Evolutionary conservation across 1,284 basidiomycete species (phyloP).

Genomic region (Naganishia liquefaciens): DNA sequence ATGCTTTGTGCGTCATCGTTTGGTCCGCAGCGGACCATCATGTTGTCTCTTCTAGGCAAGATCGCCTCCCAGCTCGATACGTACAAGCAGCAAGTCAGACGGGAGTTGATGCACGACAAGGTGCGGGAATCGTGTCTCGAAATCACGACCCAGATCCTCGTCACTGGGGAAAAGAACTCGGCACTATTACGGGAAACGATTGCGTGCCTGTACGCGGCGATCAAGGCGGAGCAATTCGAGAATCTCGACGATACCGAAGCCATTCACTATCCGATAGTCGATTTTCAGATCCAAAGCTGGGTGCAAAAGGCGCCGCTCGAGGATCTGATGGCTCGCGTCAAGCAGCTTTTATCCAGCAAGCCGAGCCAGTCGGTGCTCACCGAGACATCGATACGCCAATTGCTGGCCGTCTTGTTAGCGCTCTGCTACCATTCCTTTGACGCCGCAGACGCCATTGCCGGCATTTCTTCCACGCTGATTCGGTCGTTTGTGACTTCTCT

Average conservation of each 20-base stretch:
- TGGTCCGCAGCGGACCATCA: constrained; percentile 76
- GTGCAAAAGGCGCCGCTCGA: constrained; percentile 16
- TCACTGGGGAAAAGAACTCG: constrained; percentile 33
- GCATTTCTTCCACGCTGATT: constrained; percentile 7
- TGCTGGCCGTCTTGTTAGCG: constrained; percentile 17
- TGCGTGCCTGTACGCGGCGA: constrained; percentile 22
- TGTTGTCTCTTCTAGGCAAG: constrained; percentile 71
- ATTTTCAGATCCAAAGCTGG: constrained; percentile 23
- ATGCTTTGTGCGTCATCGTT: constrained; percentile 78
- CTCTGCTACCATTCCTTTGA: constrained; percentile 18
- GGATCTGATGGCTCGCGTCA: constrained; percentile 19
- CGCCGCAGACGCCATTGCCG: constrained; percentile 20
- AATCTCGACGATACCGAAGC: constrained; percentile 18
- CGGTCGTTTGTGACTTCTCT: constrained; percentile 12
- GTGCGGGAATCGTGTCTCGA: constrained; percentile 39
- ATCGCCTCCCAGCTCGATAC: constrained; percentile 54
- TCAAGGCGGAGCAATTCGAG: constrained; percentile 15
- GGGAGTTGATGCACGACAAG: constrained; percentile 28
- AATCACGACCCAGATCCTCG: constrained; percentile 41
- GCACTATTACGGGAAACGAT: constrained; percentile 32
- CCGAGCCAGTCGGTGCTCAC: constrained; percentile 17
- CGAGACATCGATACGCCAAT: constrained; percentile 16
- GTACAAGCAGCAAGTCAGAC: constrained; percentile 22
- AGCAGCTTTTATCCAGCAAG: constrained; percentile 11
- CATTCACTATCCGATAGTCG: constrained; percentile 9